Conservation (phyloP, 2,329 filamentous ascomycete species). For the Pestalotiopsis fici region DNA sequence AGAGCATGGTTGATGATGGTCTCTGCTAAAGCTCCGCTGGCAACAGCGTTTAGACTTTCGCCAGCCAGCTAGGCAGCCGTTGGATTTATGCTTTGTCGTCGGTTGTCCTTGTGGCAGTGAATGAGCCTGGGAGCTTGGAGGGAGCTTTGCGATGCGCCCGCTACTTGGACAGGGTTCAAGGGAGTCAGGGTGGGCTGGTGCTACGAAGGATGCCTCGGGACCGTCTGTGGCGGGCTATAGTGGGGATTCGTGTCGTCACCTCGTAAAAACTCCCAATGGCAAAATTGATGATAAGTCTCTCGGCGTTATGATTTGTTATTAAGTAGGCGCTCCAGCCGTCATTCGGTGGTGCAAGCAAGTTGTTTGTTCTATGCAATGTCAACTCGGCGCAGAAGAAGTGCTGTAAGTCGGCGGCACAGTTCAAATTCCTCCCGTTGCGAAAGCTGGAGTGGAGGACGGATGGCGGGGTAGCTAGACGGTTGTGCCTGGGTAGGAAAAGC, state of each 20-base stretch:
- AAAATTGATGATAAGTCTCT: neutral
- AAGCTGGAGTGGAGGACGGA: neutral
- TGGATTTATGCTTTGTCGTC: constrained; percentile 1
- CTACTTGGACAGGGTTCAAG: neutral
- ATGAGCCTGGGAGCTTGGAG: neutral
- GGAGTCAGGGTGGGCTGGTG: neutral
- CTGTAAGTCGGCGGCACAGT: too few species aligned
- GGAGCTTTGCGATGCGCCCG: neutral
- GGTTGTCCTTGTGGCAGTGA: neutral
- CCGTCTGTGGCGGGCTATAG: neutral
- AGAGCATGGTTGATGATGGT: constrained; percentile 6
- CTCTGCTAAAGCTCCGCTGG: neutral
- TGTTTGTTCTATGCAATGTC: neutral
- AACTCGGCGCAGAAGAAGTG: neutral
- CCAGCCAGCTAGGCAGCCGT: constrained; percentile 10
- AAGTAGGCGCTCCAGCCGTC: neutral
- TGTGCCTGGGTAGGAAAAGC: neutral
- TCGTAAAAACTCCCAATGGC: neutral
- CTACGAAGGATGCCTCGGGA: neutral
- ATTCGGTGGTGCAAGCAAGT: neutral
- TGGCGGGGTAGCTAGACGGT: neutral
- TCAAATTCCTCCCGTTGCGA: neutral
- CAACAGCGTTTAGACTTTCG: constrained; percentile 1
- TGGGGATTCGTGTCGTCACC: constrained; percentile 5
- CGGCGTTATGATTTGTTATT: neutral